Percentiles rank a stretch among this genome's conserved stretches.
Evolutionary conservation across 495 filamentous ascomycete species (phyloP).

Genomic region (Lophiostoma macrostomum): DNA sequence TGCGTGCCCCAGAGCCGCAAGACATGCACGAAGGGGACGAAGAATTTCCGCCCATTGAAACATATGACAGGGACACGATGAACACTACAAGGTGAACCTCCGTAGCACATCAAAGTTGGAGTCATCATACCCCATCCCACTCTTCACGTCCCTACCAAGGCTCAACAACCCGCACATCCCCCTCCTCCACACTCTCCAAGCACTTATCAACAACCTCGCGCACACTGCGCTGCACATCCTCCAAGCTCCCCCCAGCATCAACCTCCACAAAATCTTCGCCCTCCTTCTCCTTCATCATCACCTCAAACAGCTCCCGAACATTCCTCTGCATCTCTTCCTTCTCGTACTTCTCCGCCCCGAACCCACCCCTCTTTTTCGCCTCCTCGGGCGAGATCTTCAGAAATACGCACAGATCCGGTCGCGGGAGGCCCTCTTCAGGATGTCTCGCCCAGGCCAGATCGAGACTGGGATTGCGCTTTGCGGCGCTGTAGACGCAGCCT

Average conservation of each 20-base stretch:
- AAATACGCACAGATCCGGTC: constrained; percentile 85
- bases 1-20: too few species aligned
- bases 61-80: too few species aligned
- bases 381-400: constrained; percentile 72
- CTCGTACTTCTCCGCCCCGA: constrained; percentile 87
- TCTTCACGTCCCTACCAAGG: constrained; percentile 34
- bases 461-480: constrained; percentile 70
- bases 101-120: neutral
- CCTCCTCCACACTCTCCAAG: constrained; percentile 41
- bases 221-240: constrained; percentile 31
- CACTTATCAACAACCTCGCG: constrained; percentile 23
- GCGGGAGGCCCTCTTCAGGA: constrained; percentile 83
- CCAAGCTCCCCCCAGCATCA: constrained; percentile 49
- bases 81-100: neutral
- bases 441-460: constrained; percentile 71
- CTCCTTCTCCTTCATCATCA: constrained; percentile 32
- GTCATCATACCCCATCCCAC: neutral
- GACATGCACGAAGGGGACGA: too few species aligned
- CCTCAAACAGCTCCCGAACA: constrained; percentile 68
- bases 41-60: too few species aligned
- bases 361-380: constrained; percentile 74
- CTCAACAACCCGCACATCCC: constrained; percentile 44
- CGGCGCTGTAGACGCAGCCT: constrained; percentile 92
- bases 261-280: constrained; percentile 42
- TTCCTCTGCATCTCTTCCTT: constrained; percentile 75